These are phyloP conservation scores for Penicillium sp. DNA, from an alignment of 2,329 filamentous ascomycete species.

Conservation along the genomic window DNA sequence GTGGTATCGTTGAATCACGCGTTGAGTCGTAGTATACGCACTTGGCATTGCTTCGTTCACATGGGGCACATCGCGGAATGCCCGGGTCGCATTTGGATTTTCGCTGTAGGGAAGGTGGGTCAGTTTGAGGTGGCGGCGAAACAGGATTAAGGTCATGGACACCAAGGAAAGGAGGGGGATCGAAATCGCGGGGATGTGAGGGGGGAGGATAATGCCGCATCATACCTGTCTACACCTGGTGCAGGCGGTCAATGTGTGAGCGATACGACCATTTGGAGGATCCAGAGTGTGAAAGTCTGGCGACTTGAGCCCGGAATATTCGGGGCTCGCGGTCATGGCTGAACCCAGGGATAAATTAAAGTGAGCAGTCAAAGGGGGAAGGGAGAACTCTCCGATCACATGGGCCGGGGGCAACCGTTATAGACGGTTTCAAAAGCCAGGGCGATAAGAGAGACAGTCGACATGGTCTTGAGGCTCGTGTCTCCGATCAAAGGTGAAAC, in stretches of 20 bases:
- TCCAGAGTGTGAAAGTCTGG: conserved; percentile 30
- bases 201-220: conserved; percentile 14
- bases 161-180: neutral
- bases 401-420: conserved; percentile 10
- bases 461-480: conserved; percentile 18
- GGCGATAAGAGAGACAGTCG: conserved; percentile 15
- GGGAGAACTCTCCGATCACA: conserved; percentile 13
- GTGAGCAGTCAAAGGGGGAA: conserved; percentile 7
- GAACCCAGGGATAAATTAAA: conserved; percentile 5
- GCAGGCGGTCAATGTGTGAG: conserved; percentile 53
- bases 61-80: conserved; percentile 86
- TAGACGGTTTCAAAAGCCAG: conserved; percentile 8
- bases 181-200: conserved; percentile 4
- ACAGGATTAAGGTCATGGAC: neutral
- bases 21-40: conserved; percentile 96
- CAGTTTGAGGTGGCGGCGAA: conserved; percentile 9
- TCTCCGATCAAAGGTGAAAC: conserved; percentile 6
- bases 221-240: conserved; percentile 53
- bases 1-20: conserved; percentile 81
- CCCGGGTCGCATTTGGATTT: conserved; percentile 96
- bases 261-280: conserved; percentile 41
- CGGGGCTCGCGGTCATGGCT: conserved; percentile 26
- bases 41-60: conserved; percentile 83
- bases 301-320: conserved; percentile 19
- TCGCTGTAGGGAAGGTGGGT: conserved; percentile 57